Evolutionary conservation across 1,139 yeast species (phyloP).

Genomic region (Taphrina populina): DNA sequence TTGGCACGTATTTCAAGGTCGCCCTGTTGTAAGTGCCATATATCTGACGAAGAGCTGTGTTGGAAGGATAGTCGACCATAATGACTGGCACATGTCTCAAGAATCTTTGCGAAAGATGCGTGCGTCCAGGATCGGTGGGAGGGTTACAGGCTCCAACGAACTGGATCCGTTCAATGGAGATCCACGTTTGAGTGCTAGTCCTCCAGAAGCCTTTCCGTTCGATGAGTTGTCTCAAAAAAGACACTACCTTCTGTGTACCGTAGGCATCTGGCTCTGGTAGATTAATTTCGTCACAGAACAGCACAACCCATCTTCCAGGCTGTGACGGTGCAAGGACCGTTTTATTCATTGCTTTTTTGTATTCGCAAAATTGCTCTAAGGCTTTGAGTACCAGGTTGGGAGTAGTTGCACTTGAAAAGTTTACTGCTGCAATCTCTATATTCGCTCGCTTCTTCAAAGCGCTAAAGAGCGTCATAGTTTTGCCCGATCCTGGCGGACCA

Average conservation of each 20-base stretch:
- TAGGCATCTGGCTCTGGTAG: slow-evolving; percentile 72
- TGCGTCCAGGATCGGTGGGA: slow-evolving; percentile 76
- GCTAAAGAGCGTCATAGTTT: slow-evolving; percentile 82
- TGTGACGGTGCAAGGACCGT: slow-evolving; percentile 58
- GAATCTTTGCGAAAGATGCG: slow-evolving; percentile 60
- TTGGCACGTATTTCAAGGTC: slow-evolving; percentile 62
- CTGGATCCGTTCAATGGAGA: slow-evolving; percentile 62
- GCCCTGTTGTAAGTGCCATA: slow-evolving; percentile 62
- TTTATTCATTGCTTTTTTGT: slow-evolving; percentile 57
- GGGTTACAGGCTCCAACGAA: slow-evolving; percentile 96
- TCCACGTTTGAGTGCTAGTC: slow-evolving; percentile 61
- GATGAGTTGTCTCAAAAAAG: slow-evolving; percentile 71
- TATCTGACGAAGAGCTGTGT: slow-evolving; percentile 63
- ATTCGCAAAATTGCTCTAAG: slow-evolving; percentile 70
- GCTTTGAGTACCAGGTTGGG: slow-evolving; percentile 63
- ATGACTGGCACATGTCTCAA: slow-evolving; percentile 66
- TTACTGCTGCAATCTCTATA: slow-evolving; percentile 65
- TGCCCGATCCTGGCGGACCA: slow-evolving; percentile 98
- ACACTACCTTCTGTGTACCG: slow-evolving; percentile 74
- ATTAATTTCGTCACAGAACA: slow-evolving; percentile 91
- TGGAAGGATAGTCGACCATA: slow-evolving; percentile 78
- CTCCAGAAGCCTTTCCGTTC: slow-evolving; percentile 81
- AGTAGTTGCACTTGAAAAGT: slow-evolving; percentile 80
- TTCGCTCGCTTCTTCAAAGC: slow-evolving; percentile 61
- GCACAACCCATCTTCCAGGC: slow-evolving; percentile 70